phyloP scores from a whole-genome alignment of 192 early-diverging fungal genomes.

The Piromyces finnis region DNA sequence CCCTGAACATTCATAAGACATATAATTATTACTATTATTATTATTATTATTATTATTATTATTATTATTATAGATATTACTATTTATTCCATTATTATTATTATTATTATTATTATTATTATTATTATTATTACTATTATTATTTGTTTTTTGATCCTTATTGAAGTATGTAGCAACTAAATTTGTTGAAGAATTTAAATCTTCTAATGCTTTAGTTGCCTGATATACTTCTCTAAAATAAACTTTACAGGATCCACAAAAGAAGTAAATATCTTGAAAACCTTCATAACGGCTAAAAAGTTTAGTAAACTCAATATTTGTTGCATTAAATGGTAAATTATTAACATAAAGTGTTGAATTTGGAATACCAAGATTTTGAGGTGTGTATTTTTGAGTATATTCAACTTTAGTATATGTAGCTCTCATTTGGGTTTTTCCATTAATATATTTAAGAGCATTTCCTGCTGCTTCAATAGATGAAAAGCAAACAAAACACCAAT shows the following conservation, averaged over 20 bases:
- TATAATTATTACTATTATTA: not conserved
- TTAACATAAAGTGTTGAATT: slow-evolving; percentile 1
- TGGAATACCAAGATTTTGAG: not conserved
- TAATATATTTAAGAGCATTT: not conserved
- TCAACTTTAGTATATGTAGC: slow-evolving; percentile 1
- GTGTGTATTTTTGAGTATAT: slow-evolving; percentile 2
- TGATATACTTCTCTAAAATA: slow-evolving; percentile 1
- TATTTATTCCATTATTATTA: not conserved
- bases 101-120: not conserved
- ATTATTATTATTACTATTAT: not conserved
- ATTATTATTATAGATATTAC: not conserved
- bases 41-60: not conserved
- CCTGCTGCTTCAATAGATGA: not conserved
- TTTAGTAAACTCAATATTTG: slow-evolving; percentile 4
- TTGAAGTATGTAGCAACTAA: slow-evolving; percentile 4
- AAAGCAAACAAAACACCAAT: slow-evolving; percentile 3
- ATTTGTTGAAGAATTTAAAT: slow-evolving; percentile 1
- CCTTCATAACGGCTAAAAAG: slow-evolving; percentile 2
- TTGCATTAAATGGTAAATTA: slow-evolving; percentile 4
- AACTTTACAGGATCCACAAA: slow-evolving; percentile 3
- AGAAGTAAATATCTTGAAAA: slow-evolving; percentile 4
- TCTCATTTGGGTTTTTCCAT: slow-evolving; percentile 2
- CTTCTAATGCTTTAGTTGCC: not conserved
- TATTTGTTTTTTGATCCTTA: not conserved
- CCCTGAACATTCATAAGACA: not conserved